Evolutionary conservation across 2,329 filamentous ascomycete species (phyloP).

Genomic region (Podosphaera aphanis): DNA sequence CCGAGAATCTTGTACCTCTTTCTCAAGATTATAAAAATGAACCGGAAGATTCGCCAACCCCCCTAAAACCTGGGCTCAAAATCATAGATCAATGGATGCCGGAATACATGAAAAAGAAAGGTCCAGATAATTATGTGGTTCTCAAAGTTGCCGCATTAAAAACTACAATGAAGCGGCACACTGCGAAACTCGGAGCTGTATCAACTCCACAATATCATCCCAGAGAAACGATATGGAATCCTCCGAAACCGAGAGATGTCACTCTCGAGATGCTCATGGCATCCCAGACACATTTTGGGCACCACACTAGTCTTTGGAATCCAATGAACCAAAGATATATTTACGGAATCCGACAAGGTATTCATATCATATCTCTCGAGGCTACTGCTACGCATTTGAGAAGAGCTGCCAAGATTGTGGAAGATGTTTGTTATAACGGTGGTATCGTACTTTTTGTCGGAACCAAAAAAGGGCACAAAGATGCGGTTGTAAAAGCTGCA

Average conservation of each 20-base stretch:
- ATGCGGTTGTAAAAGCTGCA: conserved; percentile 60
- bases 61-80: neutral
- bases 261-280: conserved; percentile 80
- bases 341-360: conserved; percentile 64
- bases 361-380: conserved; percentile 87
- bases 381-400: conserved; percentile 70
- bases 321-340: conserved; percentile 87
- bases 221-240: conserved; percentile 41
- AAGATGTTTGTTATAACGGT: conserved; percentile 60
- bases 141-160: neutral
- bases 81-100: conserved; percentile 5
- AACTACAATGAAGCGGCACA: neutral
- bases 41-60: too few species aligned
- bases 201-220: conserved; percentile 38
- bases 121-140: neutral
- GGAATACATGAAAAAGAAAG: neutral
- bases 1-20: neutral
- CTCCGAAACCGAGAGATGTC: conserved; percentile 55
- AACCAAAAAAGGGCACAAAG: conserved; percentile 59
- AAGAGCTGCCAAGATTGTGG: conserved; percentile 78
- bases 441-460: conserved; percentile 82
- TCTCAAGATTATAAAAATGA: too few species aligned
- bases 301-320: conserved; percentile 82
- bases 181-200: conserved; percentile 18
- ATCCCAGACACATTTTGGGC: conserved; percentile 70